Evolutionary conservation across 176 grass and related monocot species (phyloP), one percentile per base, ranked within the genome.

Genomic region (Alopecurus myosuroides): DNA sequence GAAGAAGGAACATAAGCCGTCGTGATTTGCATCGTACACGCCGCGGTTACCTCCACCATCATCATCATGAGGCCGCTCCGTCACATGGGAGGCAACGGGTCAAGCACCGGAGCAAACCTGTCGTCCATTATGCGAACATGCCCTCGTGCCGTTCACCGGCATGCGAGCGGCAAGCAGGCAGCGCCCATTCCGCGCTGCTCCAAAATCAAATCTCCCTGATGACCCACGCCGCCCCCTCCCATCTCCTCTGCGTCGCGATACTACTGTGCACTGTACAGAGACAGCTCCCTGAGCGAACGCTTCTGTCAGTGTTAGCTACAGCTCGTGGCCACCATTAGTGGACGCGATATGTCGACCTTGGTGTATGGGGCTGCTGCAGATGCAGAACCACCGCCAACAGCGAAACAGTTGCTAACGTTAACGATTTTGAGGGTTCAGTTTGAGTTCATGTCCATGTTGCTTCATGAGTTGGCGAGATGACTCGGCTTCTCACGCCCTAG

Each of bases 71-170:
- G 4, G 17, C 20, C 13, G 5, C 11, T 18, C 1, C 13, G 14
- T 60, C 84, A 50, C 77, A 72, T 74, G 77, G 85, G 74, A 57
- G 74, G 62, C 37, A 82, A 11, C 45, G 79, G 60, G 58, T 34
- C 5, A 57, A 36, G 71, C 28, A 2, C 5, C 22, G 19, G 15
- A 40, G 35, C 22, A 14, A 35, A 30, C 46, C 9, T 78, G 80
- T 67, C 50, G n/a, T 39, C 63, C 22, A 3, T 29, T 23, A 37
- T 0, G 12, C 74, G 2, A 30, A 73, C 74, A 73, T 13, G 64
- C 5, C 52, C 19, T 30, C 48, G 29, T 88, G 74, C 19, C 0
- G 20, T 13, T 29, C 10, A 10, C 28, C 46, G 13, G 31, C 77
- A 23, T 62, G 26, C n/a, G 18, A 34, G 68, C 2, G 85, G 72